These are phyloP conservation scores for Haberlea rhodopensis DNA, from an alignment of 257 asterid species.

Conservation along the genomic window DNA sequence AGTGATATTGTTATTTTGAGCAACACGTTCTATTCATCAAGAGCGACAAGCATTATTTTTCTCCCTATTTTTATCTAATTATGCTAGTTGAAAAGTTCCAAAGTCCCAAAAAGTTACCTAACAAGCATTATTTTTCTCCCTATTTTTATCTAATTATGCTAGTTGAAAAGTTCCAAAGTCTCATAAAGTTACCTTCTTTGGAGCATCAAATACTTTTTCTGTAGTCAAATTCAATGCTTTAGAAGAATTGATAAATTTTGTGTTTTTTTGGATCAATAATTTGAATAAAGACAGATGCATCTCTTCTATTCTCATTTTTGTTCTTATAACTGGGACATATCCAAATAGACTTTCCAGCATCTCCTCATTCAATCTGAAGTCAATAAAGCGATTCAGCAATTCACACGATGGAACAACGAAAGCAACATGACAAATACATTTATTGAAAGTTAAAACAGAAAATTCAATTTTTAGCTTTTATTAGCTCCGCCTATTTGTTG, in stretches of 20 bases:
- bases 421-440: too few species aligned
- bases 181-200: slow-evolving; percentile 52
- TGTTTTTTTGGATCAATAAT: slow-evolving; percentile 84
- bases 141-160: not conserved
- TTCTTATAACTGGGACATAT: slow-evolving; percentile 45
- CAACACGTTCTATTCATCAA: not conserved
- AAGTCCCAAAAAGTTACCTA: too few species aligned
- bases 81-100: not conserved
- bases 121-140: not conserved
- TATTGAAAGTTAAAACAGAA: too few species aligned
- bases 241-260: slow-evolving; percentile 90
- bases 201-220: slow-evolving; percentile 85
- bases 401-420: not conserved
- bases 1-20: not conserved
- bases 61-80: not conserved
- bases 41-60: not conserved
- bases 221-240: slow-evolving; percentile 87
- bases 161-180: not conserved
- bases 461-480: too few species aligned
- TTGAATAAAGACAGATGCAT: slow-evolving; percentile 51
- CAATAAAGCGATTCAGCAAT: slow-evolving; percentile 9
- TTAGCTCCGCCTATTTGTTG: too few species aligned
- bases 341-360: slow-evolving; percentile 94
- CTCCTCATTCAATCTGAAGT: slow-evolving; percentile 80
- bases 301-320: slow-evolving; percentile 39